Evolutionary conservation across 2,329 filamentous ascomycete species (phyloP).

Genomic region (Claviceps sp.): DNA sequence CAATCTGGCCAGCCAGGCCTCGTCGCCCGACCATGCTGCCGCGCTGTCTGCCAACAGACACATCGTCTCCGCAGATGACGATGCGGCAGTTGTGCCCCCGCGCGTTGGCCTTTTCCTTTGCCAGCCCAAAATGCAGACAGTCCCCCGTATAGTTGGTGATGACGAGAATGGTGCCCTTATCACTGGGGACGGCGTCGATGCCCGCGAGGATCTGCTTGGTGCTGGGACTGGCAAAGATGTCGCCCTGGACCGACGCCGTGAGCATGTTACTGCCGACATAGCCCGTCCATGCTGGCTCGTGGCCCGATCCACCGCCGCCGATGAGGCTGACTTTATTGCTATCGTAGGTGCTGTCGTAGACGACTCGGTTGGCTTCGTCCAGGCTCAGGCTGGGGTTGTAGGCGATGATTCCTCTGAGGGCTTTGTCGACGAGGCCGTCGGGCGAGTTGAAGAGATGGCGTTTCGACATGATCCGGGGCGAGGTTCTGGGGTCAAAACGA

Average conservation of each 20-base stretch:
- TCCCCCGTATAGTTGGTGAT: conserved; percentile 55
- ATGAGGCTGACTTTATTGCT: conserved; percentile 34
- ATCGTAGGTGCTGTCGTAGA: conserved; percentile 33
- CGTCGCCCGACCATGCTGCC: conserved; percentile 46
- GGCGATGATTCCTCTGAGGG: conserved; percentile 35
- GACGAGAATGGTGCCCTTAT: conserved; percentile 43
- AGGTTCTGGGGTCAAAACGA: background rate
- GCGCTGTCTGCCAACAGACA: conserved; percentile 42
- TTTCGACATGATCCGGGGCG: conserved; percentile 27
- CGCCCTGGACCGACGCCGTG: conserved; percentile 45
- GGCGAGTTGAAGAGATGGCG: conserved; percentile 38
- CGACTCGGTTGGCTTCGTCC: conserved; percentile 36
- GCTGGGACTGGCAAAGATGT: conserved; percentile 51
- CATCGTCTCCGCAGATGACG: conserved; percentile 51
- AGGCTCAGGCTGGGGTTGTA: conserved; percentile 38
- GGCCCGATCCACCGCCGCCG: conserved; percentile 42
- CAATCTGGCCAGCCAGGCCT: conserved; percentile 47
- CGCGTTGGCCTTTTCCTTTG: conserved; percentile 43
- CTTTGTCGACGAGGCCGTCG: conserved; percentile 40
- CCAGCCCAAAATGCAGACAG: conserved; percentile 47
- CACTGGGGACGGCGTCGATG: conserved; percentile 40
- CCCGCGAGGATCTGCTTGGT: conserved; percentile 49
- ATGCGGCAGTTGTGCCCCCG: conserved; percentile 40
- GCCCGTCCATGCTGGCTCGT: conserved; percentile 50
- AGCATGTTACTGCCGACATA: conserved; percentile 50